Evolutionary conservation across 768 basidiomycete species (phyloP).

Genomic region (Macrolepiota dolichaula): DNA sequence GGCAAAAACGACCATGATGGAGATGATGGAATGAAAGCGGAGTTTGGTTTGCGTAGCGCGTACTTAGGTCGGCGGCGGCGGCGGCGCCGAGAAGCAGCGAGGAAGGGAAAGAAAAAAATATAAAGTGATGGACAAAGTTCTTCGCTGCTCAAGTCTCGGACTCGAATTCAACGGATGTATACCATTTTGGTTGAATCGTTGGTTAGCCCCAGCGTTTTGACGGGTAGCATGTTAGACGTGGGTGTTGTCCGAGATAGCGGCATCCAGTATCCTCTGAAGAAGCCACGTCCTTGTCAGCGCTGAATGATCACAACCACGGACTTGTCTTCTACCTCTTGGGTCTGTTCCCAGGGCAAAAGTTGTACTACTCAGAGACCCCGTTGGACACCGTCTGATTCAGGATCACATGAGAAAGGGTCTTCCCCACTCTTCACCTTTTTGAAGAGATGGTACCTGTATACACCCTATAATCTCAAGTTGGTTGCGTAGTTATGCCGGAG

Average conservation of each 20-base stretch:
- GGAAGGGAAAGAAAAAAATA: neutral
- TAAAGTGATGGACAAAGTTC: neutral
- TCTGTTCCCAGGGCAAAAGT: neutral
- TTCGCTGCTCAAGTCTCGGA: neutral
- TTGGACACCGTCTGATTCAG: neutral
- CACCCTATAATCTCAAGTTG: neutral
- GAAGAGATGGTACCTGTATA: neutral
- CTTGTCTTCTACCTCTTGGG: neutral
- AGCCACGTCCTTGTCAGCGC: neutral
- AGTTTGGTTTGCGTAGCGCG: slow-evolving; percentile 7
- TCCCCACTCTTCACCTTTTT: neutral
- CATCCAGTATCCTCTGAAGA: slow-evolving; percentile 4
- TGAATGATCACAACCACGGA: slow-evolving; percentile 3
- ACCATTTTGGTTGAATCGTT: neutral
- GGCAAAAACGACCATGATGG: neutral
- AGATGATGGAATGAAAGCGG: slow-evolving; percentile 9
- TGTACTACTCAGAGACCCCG: neutral
- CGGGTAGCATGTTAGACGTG: neutral
- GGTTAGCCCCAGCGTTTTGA: neutral
- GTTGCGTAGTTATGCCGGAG: neutral
- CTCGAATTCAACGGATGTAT: neutral
- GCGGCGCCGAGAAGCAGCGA: slow-evolving; percentile 2
- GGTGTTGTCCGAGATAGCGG: neutral
- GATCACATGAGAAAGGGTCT: slow-evolving; percentile 1
- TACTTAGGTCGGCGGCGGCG: slow-evolving; percentile 6